Percentiles rank a stretch among this genome's conserved stretches.
Conservation (phyloP, 2,329 filamentous ascomycete species). For the Lomentospora prolificans region DNA sequence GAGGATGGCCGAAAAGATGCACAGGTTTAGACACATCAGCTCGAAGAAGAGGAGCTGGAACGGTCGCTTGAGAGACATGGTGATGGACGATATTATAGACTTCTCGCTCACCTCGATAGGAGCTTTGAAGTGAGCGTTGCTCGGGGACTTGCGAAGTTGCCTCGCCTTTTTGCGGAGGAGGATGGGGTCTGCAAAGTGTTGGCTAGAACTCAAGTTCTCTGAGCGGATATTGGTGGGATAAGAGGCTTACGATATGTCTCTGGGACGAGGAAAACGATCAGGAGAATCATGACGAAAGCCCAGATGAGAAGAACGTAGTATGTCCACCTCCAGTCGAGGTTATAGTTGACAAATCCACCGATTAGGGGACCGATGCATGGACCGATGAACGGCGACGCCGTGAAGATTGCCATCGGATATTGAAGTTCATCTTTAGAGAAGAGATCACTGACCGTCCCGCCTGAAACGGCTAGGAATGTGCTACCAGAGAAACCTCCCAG, state of each 20-base stretch:
- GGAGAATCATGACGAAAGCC: constrained; percentile 52
- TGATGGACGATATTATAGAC: constrained; percentile 54
- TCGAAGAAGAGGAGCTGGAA: constrained; percentile 73
- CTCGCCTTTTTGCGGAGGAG: constrained; percentile 64
- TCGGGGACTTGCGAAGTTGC: constrained; percentile 60
- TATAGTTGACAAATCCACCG: constrained; percentile 76
- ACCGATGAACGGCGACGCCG: constrained; percentile 54
- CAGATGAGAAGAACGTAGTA: constrained; percentile 82
- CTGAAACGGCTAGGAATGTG: constrained; percentile 63
- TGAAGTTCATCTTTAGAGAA: constrained; percentile 61
- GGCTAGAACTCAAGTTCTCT: no score
- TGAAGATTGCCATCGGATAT: constrained; percentile 76
- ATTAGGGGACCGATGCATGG: constrained; percentile 49
- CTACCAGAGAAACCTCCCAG: constrained; percentile 64
- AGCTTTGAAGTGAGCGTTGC: constrained; percentile 66
- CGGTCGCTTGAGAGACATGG: constrained; percentile 53
- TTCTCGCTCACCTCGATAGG: constrained; percentile 64
- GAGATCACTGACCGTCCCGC: constrained; percentile 76
- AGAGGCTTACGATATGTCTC: constrained; percentile 67
- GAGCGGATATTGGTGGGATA: background rate
- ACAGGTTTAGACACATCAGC: constrained; percentile 77
- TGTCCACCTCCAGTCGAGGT: constrained; percentile 67
- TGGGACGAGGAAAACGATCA: constrained; percentile 65
- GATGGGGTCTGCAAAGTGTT: no score
- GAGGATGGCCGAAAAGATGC: constrained; percentile 74